Evolutionary conservation across 345 rosid species (phyloP).

Genomic region (Punica granatum): DNA sequence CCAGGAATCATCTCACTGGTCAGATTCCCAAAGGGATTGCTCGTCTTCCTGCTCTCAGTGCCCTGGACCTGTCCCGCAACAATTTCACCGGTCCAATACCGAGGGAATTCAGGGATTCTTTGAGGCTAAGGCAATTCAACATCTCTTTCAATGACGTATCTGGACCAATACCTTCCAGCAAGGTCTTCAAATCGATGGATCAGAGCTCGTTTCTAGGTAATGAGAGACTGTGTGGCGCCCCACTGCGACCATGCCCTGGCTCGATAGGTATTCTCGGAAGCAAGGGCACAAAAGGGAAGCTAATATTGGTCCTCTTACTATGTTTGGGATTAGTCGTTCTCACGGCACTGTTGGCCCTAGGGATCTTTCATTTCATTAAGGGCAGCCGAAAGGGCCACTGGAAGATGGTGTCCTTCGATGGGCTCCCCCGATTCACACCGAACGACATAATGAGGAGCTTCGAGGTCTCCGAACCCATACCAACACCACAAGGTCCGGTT

Average conservation of each 20-base stretch:
- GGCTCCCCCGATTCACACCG: constrained; percentile 73
- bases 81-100: constrained; percentile 61
- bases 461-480: constrained; percentile 32
- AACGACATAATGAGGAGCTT: constrained; percentile 70
- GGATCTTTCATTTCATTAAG: constrained; percentile 37
- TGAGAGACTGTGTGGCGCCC: constrained; percentile 66
- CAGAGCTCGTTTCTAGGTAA: constrained; percentile 59
- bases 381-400: constrained; percentile 48
- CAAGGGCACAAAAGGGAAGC: constrained; percentile 48
- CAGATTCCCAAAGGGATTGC: constrained; percentile 47
- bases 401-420: constrained; percentile 68
- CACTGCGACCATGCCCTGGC: constrained; percentile 49
- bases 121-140: constrained; percentile 39
- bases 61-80: constrained; percentile 61
- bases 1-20: constrained; percentile 47
- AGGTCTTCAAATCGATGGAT: constrained; percentile 50
- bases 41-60: constrained; percentile 38
- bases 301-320: constrained; percentile 43
- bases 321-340: constrained; percentile 34
- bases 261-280: constrained; percentile 32
- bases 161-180: constrained; percentile 58
- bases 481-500: constrained; percentile 30
- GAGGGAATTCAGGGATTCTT: constrained; percentile 35
- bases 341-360: constrained; percentile 39
- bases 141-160: constrained; percentile 58